These are phyloP conservation scores for Nigrospora sphaerica DNA, from an alignment of 2,329 filamentous ascomycete genomes.

Conservation along the genomic window DNA sequence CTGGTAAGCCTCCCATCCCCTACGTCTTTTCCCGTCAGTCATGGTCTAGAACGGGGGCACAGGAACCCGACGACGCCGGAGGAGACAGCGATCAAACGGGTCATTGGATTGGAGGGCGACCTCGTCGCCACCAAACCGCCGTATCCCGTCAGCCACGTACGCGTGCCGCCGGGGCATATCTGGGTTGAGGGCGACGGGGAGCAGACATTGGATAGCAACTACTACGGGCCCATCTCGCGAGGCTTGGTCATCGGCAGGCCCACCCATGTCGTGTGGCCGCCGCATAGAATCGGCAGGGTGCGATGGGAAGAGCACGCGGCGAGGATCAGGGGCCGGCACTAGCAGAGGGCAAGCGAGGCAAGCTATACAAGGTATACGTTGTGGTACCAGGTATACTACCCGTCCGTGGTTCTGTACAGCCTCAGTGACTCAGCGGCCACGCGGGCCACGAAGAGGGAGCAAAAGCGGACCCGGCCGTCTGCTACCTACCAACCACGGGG, in stretches of 20 bases:
- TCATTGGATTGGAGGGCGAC: slow-evolving; percentile 78
- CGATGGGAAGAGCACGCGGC: slow-evolving; percentile 47
- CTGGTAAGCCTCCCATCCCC: slow-evolving; percentile 31
- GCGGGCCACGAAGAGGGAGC: too few relatives aligned
- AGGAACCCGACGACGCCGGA: slow-evolving; percentile 69
- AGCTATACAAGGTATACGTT: too few relatives aligned
- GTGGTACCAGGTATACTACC: too few relatives aligned
- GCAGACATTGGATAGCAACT: slow-evolving; percentile 76
- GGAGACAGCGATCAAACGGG: slow-evolving; percentile 67
- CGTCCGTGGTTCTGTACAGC: too few relatives aligned
- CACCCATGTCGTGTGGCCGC: slow-evolving; percentile 65
- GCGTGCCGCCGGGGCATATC: slow-evolving; percentile 75
- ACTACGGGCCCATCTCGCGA: slow-evolving; percentile 76
- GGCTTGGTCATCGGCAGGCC: slow-evolving; percentile 70
- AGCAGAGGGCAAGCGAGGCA: not conserved
- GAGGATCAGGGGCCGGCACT: slow-evolving; percentile 9
- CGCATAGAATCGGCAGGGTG: slow-evolving; percentile 48
- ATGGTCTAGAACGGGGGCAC: not conserved
- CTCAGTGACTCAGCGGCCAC: too few relatives aligned
- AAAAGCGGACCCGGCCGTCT: too few relatives aligned
- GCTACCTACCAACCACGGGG: too few relatives aligned
- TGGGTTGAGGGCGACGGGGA: slow-evolving; percentile 93
- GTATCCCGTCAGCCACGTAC: slow-evolving; percentile 47
- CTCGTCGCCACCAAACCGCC: slow-evolving; percentile 58
- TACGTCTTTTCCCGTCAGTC: slow-evolving; percentile 1